Evolutionary conservation across 129 eudicot species (phyloP).

Genomic region (Silybum marianum): DNA sequence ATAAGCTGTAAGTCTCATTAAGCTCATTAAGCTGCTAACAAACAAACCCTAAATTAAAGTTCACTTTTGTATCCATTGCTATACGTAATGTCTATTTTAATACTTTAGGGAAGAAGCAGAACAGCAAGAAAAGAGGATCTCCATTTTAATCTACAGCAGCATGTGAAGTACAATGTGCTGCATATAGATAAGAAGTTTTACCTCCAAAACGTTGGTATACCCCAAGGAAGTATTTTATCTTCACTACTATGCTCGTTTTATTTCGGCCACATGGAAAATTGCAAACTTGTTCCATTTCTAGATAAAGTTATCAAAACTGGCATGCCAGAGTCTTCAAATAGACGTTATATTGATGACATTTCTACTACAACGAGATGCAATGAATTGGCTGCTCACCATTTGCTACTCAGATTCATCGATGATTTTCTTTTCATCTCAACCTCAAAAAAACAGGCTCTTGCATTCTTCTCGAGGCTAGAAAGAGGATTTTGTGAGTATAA

Average conservation of each 20-base stretch:
- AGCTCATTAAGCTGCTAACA: too few relatives aligned
- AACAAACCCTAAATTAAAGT: too few relatives aligned
- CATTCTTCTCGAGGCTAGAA: slow-evolving; percentile 62
- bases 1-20: too few relatives aligned
- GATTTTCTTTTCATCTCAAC: slow-evolving; percentile 81
- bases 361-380: slow-evolving; percentile 6
- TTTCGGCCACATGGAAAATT: slow-evolving; percentile 75
- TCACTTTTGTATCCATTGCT: not conserved
- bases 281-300: slow-evolving; percentile 58
- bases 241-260: slow-evolving; percentile 83
- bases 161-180: slow-evolving; percentile 68
- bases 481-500: slow-evolving; percentile 81
- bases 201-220: slow-evolving; percentile 84
- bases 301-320: slow-evolving; percentile 34
- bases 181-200: slow-evolving; percentile 48
- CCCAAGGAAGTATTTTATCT: slow-evolving; percentile 93
- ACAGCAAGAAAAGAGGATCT: slow-evolving; percentile 51
- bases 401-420: slow-evolving; percentile 73
- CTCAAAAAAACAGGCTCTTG: slow-evolving; percentile 66
- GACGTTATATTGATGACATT: not conserved
- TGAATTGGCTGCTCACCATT: slow-evolving; percentile 25
- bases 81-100: not conserved
- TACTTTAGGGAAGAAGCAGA: slow-evolving; percentile 54
- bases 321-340: not conserved
- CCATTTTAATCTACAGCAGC: slow-evolving; percentile 49